Evolutionary conservation across 768 basidiomycete genomes (phyloP), one percentile per base, ranked within the genome.

Genomic region (Rhodosporidiobolus odoratus): DNA sequence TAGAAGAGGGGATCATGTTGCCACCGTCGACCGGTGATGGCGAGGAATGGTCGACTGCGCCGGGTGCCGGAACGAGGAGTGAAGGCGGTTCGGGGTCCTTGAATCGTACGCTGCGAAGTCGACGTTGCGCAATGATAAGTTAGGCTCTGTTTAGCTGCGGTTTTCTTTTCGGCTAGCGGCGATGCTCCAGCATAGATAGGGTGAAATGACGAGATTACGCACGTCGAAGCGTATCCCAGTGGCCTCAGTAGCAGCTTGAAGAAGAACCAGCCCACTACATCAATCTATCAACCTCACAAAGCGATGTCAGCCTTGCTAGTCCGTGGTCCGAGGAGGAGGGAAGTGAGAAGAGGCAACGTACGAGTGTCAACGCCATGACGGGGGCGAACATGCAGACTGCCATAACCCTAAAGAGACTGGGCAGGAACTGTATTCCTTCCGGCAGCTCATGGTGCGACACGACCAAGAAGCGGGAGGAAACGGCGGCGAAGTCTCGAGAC

Each of bases 81-180:
- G 60, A 52, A 0, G 67, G 62, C 19, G 67, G 67, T 43, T 73
- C 72, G 13, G 72, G 72, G 62, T 73, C 72, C 45, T 73, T 73
- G 65, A 73, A 73, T 32, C 68, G 65, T 48, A 66, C 58, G 27
- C 72, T 73, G 58, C 27, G 56, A 15, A 8, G 16, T n/a, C 43
- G 13, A 43, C 12, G 52, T 48, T 62, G n/a, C 8, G n/a, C 38
- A 12, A 43, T 37, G 38, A 48, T 17, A 32, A 34, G 35, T 54
- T 34, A 38, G 52, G 8, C 52, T 53, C 27, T 8, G 52, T n/a
- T n/a, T n/a, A n/a, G n/a, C n/a, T n/a, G n/a, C n/a, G n/a, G n/a
- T n/a, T n/a, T n/a, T n/a, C n/a, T n/a, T n/a, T n/a, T n/a, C n/a
- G n/a, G n/a, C n/a, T n/a, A n/a, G n/a, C n/a, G n/a, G n/a, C n/a